Evolutionary conservation across 2,329 filamentous ascomycete species (phyloP).

Genomic region (Pyricularia pennisetigena): DNA sequence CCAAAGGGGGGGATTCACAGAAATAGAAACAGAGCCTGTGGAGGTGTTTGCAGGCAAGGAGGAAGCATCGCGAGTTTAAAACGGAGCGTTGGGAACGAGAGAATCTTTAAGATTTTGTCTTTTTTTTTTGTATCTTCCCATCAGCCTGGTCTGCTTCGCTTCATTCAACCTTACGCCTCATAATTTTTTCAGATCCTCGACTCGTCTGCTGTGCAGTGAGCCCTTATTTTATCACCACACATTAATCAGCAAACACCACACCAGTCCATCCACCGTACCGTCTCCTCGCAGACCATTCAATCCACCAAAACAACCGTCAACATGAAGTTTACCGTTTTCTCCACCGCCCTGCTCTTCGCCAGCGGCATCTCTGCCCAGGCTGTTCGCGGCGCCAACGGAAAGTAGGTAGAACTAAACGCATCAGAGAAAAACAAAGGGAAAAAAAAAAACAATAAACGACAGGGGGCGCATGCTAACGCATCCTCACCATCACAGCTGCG

Average conservation of each 20-base stretch:
- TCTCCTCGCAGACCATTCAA: too few relatives aligned
- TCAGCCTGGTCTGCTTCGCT: constrained; percentile 2
- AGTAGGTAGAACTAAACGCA: background rate
- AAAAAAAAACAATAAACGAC: too few relatives aligned
- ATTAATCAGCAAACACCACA: background rate
- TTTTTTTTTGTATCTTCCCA: background rate
- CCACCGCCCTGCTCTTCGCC: background rate
- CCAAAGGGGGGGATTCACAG: background rate
- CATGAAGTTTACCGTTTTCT: background rate
- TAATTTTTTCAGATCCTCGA: too few relatives aligned
- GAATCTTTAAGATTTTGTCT: background rate
- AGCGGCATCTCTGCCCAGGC: background rate
- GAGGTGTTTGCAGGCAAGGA: background rate
- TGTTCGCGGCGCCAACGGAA: background rate
- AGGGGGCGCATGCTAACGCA: too few relatives aligned
- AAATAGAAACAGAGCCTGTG: background rate
- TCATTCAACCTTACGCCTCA: background rate
- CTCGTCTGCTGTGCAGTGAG: background rate
- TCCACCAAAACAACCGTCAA: too few relatives aligned
- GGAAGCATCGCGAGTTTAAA: background rate
- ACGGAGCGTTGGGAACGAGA: background rate
- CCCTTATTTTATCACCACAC: background rate
- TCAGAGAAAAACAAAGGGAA: too few relatives aligned
- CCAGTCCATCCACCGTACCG: too few relatives aligned
- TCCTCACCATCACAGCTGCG: too few relatives aligned